Conservation (phyloP, 352 stramenopile genomes). For the Phytopythium aichiense region DNA sequence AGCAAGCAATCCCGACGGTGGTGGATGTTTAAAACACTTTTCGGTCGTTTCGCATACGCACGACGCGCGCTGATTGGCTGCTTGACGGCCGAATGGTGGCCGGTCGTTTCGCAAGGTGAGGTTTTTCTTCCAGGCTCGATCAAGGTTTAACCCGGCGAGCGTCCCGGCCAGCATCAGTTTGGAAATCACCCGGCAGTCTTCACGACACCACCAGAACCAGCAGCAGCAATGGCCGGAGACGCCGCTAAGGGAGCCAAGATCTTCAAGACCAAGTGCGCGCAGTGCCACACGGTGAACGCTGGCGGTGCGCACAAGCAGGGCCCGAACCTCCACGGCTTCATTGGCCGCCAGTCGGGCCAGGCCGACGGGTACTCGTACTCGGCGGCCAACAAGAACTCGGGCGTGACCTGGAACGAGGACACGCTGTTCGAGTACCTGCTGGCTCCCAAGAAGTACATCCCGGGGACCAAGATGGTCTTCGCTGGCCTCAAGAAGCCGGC, state of each 20-base stretch:
- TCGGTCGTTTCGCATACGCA: slow-evolving; percentile 4
- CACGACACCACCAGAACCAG: slow-evolving; percentile 29
- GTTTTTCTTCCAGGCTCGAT: background rate
- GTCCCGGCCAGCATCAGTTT: slow-evolving; percentile 29
- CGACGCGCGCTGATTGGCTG: background rate
- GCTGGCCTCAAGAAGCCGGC: slow-evolving; percentile 98
- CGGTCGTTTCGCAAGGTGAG: background rate
- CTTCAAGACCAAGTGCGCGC: slow-evolving; percentile 97
- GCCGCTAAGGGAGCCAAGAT: slow-evolving; percentile 91
- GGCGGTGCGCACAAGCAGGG: slow-evolving; percentile 98
- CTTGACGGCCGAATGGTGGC: background rate
- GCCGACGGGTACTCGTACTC: slow-evolving; percentile 98
- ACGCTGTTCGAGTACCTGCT: slow-evolving; percentile 99
- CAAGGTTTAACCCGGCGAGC: slow-evolving; percentile 9
- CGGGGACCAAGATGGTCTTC: slow-evolving; percentile 99
- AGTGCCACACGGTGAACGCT: slow-evolving; percentile 90
- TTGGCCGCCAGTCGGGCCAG: slow-evolving; percentile 96
- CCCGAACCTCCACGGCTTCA: slow-evolving; percentile 97
- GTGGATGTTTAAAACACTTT: slow-evolving; percentile 5
- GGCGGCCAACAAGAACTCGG: slow-evolving; percentile 98
- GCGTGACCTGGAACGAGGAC: slow-evolving; percentile 95
- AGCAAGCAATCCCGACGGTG: slow-evolving; percentile 1
- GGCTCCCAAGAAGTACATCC: slow-evolving; percentile 99
- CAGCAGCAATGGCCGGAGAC: slow-evolving; percentile 38
- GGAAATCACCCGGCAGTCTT: slow-evolving; percentile 37